Conservation (phyloP, 495 filamentous ascomycete species). For the Aspergillus nanangensis region DNA sequence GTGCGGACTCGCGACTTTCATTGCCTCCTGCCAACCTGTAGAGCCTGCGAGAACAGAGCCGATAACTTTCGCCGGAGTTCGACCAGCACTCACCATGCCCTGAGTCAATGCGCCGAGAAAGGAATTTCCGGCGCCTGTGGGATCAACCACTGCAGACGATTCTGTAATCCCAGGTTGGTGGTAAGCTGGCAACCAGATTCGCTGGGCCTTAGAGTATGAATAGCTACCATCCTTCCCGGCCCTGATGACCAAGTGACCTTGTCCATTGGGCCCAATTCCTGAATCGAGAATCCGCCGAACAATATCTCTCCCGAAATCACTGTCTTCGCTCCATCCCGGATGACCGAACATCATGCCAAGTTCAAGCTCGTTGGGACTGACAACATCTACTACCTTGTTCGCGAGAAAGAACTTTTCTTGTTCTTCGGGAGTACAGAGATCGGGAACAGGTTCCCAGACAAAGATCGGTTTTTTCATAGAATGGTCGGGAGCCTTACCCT, state of each 20-base stretch:
- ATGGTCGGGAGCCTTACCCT: constrained; percentile 18
- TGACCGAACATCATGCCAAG: constrained; percentile 72
- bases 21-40: constrained; percentile 24
- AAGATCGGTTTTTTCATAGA: constrained; percentile 56
- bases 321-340: constrained; percentile 46
- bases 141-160: constrained; percentile 66
- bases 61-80: constrained; percentile 32
- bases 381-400: constrained; percentile 71
- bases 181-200: constrained; percentile 53
- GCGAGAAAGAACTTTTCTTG: constrained; percentile 66
- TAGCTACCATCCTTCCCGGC: constrained; percentile 59
- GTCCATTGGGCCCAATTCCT: constrained; percentile 41
- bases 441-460: constrained; percentile 94
- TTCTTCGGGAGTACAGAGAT: constrained; percentile 75
- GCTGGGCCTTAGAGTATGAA: constrained; percentile 32
- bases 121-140: constrained; percentile 92
- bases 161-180: constrained; percentile 35
- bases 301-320: constrained; percentile 44
- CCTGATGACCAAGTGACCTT: constrained; percentile 48
- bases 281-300: constrained; percentile 54
- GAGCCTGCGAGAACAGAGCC: constrained; percentile 29
- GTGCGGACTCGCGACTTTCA: constrained; percentile 19
- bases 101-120: constrained; percentile 84
- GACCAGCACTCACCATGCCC: constrained; percentile 58
- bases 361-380: constrained; percentile 86